A percentile compares a stretch with the other conserved stretches of the same genome.
Conservation (phyloP, 1,139 yeast genomes). For the Geotrichum candidum region DNA sequence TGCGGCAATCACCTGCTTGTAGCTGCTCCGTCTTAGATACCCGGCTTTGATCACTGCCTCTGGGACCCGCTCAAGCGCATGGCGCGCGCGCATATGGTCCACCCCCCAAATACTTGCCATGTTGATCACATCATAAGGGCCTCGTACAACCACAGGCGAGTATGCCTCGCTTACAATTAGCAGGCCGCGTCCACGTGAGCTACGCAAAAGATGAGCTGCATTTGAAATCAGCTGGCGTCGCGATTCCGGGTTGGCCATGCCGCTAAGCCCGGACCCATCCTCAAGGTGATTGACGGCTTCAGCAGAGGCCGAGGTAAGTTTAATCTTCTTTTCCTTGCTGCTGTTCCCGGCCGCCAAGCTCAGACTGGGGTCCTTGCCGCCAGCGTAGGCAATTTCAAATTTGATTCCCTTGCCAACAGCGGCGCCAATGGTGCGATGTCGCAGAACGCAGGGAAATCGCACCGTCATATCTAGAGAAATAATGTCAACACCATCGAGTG, state of each 20-base stretch:
- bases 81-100: conserved; percentile 54
- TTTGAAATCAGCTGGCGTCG: conserved; percentile 64
- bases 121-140: conserved; percentile 61
- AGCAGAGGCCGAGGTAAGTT: conserved; percentile 22
- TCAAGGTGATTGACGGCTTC: conserved; percentile 25
- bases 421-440: conserved; percentile 77
- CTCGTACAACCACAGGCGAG: conserved; percentile 54
- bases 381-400: conserved; percentile 68
- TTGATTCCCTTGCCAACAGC: conserved; percentile 79
- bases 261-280: conserved; percentile 16
- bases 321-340: conserved; percentile 21
- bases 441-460: conserved; percentile 68
- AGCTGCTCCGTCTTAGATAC: conserved; percentile 60
- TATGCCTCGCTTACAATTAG: conserved; percentile 73
- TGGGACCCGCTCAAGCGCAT: conserved; percentile 55
- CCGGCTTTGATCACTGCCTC: conserved; percentile 65
- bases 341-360: conserved; percentile 37
- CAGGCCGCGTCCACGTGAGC: conserved; percentile 74
- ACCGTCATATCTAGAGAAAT: conserved; percentile 64
- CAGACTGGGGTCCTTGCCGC: conserved; percentile 15
- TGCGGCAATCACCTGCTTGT: conserved; percentile 31
- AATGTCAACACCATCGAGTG: conserved; percentile 68
- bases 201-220: conserved; percentile 69
- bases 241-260: conserved; percentile 29
- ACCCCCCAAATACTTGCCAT: conserved; percentile 66